phyloP scores from a whole-genome alignment of 257 asterid genomes.

The Penstemon barbatus region DNA sequence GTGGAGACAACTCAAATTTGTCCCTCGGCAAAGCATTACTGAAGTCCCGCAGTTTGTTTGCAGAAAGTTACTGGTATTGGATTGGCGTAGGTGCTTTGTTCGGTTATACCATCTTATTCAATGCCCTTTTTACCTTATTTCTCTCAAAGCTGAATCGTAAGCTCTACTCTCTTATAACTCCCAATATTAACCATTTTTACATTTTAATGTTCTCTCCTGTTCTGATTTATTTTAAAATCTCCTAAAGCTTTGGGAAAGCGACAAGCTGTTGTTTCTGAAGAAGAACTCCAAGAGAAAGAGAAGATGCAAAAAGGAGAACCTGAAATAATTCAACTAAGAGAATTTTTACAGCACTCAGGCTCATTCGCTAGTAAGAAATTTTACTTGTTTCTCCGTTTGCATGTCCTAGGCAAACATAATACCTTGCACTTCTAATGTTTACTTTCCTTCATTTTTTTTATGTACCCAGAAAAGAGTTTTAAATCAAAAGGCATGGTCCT shows the following conservation, averaged over 20 bases:
- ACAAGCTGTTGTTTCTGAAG: slow-evolving; percentile 81
- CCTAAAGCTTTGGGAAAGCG: slow-evolving; percentile 74
- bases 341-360: slow-evolving; percentile 79
- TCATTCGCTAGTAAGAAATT: slow-evolving; percentile 72
- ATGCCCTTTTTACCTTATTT: slow-evolving; percentile 72
- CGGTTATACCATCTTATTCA: slow-evolving; percentile 78
- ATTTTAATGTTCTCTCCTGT: slow-evolving; percentile 14
- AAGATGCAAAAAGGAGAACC: slow-evolving; percentile 66
- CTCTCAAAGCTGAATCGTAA: slow-evolving; percentile 80
- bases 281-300: slow-evolving; percentile 62
- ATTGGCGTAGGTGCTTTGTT: slow-evolving; percentile 88
- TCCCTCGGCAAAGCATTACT: slow-evolving; percentile 78
- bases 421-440: slow-evolving; percentile 13
- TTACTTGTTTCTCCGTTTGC: slow-evolving; percentile 5
- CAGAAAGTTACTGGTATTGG: slow-evolving; percentile 94
- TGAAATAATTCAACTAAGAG: slow-evolving; percentile 68
- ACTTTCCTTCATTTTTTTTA: slow-evolving; percentile 15
- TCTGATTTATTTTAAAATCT: slow-evolving; percentile 24
- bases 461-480: slow-evolving; percentile 70
- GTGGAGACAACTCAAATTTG: slow-evolving; percentile 50
- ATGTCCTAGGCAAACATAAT: neutral
- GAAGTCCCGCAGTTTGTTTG: slow-evolving; percentile 76
- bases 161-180: slow-evolving; percentile 34
- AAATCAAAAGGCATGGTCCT: slow-evolving; percentile 87
- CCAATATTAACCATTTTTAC: slow-evolving; percentile 17